phyloP scores from a whole-genome alignment of 352 stramenopile genomes.

The Pythium sp. region DNA sequence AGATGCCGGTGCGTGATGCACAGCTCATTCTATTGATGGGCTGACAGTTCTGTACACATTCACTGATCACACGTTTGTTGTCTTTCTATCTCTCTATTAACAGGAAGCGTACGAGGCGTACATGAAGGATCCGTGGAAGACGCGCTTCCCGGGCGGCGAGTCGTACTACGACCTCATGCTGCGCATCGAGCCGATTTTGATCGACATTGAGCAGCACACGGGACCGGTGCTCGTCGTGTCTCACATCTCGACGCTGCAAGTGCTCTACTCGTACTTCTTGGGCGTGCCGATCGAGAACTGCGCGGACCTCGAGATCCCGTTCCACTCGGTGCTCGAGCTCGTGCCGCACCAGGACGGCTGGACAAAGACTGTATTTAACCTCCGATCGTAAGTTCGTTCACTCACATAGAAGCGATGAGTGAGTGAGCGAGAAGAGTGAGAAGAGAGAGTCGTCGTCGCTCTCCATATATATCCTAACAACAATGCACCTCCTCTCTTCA shows the following conservation, averaged over 20 bases:
- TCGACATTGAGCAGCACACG: constrained; percentile 91
- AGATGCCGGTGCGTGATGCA: constrained; percentile 40
- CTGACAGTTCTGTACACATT: not conserved
- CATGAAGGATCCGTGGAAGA: constrained; percentile 71
- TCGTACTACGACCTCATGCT: constrained; percentile 94
- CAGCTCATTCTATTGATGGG: not conserved
- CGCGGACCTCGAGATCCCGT: constrained; percentile 76
- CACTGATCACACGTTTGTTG: not conserved
- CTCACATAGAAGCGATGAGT: not conserved
- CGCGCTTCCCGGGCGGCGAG: constrained; percentile 87
- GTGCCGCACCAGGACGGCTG: constrained; percentile 76
- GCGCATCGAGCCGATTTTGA: constrained; percentile 89
- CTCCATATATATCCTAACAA: constrained; percentile 1
- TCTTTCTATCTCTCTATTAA: constrained; percentile 6
- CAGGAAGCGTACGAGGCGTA: constrained; percentile 70
- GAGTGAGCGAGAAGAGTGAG: not conserved
- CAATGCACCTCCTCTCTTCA: constrained; percentile 5
- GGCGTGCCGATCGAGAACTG: constrained; percentile 76
- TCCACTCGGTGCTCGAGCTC: constrained; percentile 83
- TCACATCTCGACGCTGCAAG: constrained; percentile 83
- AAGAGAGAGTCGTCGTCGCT: not conserved
- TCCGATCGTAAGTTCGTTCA: constrained; percentile 32
- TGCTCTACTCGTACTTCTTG: constrained; percentile 87
- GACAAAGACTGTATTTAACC: constrained; percentile 85
- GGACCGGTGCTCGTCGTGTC: constrained; percentile 82